phyloP scores from a whole-genome alignment of 768 basidiomycete species.

The Mrakia frigida region DNA sequence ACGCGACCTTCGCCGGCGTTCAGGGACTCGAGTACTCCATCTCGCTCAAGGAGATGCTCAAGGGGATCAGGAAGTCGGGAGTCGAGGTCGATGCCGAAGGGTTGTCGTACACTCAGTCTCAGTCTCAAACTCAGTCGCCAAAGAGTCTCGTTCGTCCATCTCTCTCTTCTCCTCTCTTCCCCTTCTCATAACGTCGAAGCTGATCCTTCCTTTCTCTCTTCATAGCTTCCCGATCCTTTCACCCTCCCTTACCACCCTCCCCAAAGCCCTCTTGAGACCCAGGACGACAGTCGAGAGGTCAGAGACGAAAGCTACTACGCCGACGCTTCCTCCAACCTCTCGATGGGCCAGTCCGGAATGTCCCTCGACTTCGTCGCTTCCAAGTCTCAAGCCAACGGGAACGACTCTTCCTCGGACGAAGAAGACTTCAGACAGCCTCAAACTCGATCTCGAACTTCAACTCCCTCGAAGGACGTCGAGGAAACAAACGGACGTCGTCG shows the following conservation, averaged over 20 bases:
- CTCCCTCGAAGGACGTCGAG: neutral
- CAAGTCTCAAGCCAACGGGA: neutral
- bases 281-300: neutral
- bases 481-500: neutral
- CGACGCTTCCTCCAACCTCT: neutral
- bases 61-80: slow-evolving; percentile 8
- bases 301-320: slow-evolving; percentile 23
- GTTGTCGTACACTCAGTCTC: neutral
- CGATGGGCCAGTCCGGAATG: neutral
- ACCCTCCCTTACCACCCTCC: slow-evolving; percentile 3
- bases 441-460: neutral
- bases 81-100: slow-evolving; percentile 3
- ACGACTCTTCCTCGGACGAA: neutral
- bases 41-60: slow-evolving; percentile 19
- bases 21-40: slow-evolving; percentile 13
- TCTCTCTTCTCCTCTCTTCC: neutral
- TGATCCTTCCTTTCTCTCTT: neutral
- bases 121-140: neutral
- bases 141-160: neutral
- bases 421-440: neutral
- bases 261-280: neutral
- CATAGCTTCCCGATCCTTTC: neutral
- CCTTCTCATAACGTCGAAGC: neutral
- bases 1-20: slow-evolving; percentile 17
- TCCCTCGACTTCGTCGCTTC: neutral